A percentile compares a stretch with the other conserved stretches of the same genome.
Evolutionary conservation across 75 land plant species (phyloP).

Genomic region (Sequoia sempervirens): DNA sequence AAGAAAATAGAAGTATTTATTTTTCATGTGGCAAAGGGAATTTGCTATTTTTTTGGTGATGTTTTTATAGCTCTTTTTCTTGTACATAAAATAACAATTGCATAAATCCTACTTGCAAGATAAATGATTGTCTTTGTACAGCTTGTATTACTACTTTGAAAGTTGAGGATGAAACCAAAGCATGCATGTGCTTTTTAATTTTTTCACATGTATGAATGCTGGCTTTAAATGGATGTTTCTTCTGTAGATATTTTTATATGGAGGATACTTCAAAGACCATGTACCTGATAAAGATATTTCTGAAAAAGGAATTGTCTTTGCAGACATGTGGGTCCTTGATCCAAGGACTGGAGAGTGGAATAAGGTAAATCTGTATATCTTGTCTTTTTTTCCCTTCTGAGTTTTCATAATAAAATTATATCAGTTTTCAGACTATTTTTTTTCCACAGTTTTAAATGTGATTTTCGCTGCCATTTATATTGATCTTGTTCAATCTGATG

Average conservation of each 20-base stretch:
- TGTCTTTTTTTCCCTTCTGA: neutral
- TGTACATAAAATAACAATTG: neutral
- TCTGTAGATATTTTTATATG: constrained; percentile 86
- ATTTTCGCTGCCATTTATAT: neutral
- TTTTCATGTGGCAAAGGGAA: neutral
- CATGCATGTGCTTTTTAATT: neutral
- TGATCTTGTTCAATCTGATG: neutral
- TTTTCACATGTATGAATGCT: neutral
- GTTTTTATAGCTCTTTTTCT: neutral
- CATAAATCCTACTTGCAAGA: neutral
- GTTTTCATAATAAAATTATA: neutral
- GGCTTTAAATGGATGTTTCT: constrained; percentile 1
- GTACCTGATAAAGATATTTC: constrained; percentile 68
- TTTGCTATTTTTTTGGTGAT: neutral
- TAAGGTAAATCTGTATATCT: constrained; percentile 51
- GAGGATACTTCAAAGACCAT: constrained; percentile 92
- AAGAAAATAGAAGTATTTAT: neutral
- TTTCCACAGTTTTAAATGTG: neutral
- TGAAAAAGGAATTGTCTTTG: constrained; percentile 89
- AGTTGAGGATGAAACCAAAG: neutral
- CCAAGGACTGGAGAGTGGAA: constrained; percentile 96
- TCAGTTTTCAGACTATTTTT: neutral
- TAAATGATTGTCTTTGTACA: neutral
- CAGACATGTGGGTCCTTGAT: constrained; percentile 98
- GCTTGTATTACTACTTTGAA: neutral